Evolutionary conservation across 2,329 filamentous ascomycete species (phyloP).

Genomic region (Epichloe sylvatica): DNA sequence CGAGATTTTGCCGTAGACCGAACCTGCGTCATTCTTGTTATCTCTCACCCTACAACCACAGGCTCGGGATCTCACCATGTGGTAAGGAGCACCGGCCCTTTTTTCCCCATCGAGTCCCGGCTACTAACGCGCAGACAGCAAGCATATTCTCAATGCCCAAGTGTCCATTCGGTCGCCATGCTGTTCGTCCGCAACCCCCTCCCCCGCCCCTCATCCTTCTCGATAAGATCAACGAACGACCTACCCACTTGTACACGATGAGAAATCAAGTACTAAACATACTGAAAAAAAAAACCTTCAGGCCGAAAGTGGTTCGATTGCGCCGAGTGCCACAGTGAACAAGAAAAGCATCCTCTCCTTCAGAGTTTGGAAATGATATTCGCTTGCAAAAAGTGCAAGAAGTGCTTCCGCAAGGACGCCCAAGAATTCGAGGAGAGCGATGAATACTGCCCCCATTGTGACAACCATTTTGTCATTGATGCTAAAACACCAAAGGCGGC

Average conservation of each 20-base stretch:
- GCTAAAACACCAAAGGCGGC: slow-evolving; percentile 71
- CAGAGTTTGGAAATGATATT: slow-evolving; percentile 83
- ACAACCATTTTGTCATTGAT: slow-evolving; percentile 95
- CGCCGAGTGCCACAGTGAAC: slow-evolving; percentile 80
- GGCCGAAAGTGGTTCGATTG: slow-evolving; percentile 98
- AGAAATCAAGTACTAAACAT: not conserved
- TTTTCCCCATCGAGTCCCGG: not conserved
- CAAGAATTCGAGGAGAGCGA: slow-evolving; percentile 89
- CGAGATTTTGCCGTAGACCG: not conserved
- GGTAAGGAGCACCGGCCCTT: slow-evolving; percentile 14
- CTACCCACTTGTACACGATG: not conserved
- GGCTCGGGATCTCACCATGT: slow-evolving; percentile 16
- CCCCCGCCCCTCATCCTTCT: not conserved
- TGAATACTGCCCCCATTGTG: slow-evolving; percentile 97
- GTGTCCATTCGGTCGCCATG: slow-evolving; percentile 91
- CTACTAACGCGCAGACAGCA: slow-evolving; percentile 40
- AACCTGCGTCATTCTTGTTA: not conserved
- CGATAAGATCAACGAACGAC: not conserved
- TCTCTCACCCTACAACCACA: not conserved
- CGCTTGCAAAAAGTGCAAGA: slow-evolving; percentile 99
- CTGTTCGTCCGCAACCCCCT: slow-evolving; percentile 44
- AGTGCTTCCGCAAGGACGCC: slow-evolving; percentile 91
- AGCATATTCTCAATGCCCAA: slow-evolving; percentile 96
- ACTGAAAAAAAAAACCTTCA: slow-evolving; percentile 18
- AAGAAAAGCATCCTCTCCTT: slow-evolving; percentile 59